Base-by-base conservation (phyloP, 2,329 filamentous ascomycete genomes). In the Colletotrichum tabaci region DNA sequence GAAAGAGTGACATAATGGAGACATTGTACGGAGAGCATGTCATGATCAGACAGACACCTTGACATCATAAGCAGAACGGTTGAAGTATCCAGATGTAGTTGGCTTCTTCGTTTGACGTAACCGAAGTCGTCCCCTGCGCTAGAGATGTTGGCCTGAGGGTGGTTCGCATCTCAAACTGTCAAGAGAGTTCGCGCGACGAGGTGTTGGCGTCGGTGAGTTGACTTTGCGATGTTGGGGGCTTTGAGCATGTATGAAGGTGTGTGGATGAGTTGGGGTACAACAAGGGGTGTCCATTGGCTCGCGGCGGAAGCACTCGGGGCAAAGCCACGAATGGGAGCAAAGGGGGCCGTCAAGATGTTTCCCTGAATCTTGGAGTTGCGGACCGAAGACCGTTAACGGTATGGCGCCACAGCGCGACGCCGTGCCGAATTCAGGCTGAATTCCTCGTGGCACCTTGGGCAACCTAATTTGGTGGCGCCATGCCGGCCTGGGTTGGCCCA, bases 321-420 rank as follows among this genome's bases (percentile, higher is more conserved):
- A 62, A 69, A 66, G 46, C 70, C 70, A 71, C 70, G 70, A 72
- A 72, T 72, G 30, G 44, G 52, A 61, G 42, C 23, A 12, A 8
- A n/a, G 42, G 35, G 18, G n/a, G 57, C 35, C 2, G 10, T 35
- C 49, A 42, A 66, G 61, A 71, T 72, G 61, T 72, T 71, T 35
- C 50, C 61, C 13, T 16, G 10, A 61, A 61, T 71, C 61, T 72
- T 73, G 72, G 72, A 73, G 60, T 72, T 65, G 61, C 72, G 72
- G 72, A 72, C 72, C 72, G 72, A 64, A 35, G 60, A 72, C 63
- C 72, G 72, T 73, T 72, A 16, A 64, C 12, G 72, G 68, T n/a
- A 67, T 66, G 68, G 72, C 60, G 64, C 68, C 68, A 73, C 68
- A 38, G 26, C 71, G 60, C 49, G 63, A 72, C 52, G 71, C 72